Percentiles rank a stretch among this genome's conserved stretches.
phyloP scores from a whole-genome alignment of 2,329 filamentous ascomycete species.

The Rhinocladiella similis region DNA sequence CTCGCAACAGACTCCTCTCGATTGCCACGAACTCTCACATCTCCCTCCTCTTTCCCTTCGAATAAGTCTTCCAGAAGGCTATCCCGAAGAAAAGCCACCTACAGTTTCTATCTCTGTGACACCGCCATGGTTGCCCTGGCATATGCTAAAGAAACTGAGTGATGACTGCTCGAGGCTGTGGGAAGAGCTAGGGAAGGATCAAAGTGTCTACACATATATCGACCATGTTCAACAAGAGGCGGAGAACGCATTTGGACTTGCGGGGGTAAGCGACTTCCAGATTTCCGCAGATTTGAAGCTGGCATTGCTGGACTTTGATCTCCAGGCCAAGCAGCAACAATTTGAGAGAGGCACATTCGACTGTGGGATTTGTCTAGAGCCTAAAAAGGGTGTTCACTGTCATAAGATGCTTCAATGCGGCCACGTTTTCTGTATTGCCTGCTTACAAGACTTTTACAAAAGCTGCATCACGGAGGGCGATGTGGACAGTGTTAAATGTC shows the following conservation, averaged over 20 bases:
- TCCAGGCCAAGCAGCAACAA: slow-evolving; percentile 67
- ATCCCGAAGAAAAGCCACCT: slow-evolving; percentile 56
- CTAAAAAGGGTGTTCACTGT: slow-evolving; percentile 81
- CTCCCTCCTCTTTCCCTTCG: slow-evolving; percentile 57
- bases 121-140: slow-evolving; percentile 54
- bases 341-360: slow-evolving; percentile 86
- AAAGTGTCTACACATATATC: slow-evolving; percentile 61
- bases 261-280: slow-evolving; percentile 38
- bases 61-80: slow-evolving; percentile 55
- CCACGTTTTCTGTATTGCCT: slow-evolving; percentile 89
- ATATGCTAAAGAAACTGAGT: slow-evolving; percentile 46
- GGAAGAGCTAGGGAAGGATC: slow-evolving; percentile 60
- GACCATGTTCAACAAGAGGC: slow-evolving; percentile 60
- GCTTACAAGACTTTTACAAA: slow-evolving; percentile 86
- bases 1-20: slow-evolving; percentile 9
- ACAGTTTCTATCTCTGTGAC: slow-evolving; percentile 49
- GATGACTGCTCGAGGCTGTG: slow-evolving; percentile 53
- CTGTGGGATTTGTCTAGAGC: slow-evolving; percentile 86
- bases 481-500: slow-evolving; percentile 74
- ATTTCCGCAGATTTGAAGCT: slow-evolving; percentile 60
- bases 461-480: slow-evolving; percentile 84
- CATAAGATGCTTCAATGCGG: slow-evolving; percentile 80
- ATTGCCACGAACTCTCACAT: slow-evolving; percentile 49
- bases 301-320: slow-evolving; percentile 75
- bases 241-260: slow-evolving; percentile 55